phyloP scores from a whole-genome alignment of 768 basidiomycete genomes.

The Tricholoma sp. region DNA sequence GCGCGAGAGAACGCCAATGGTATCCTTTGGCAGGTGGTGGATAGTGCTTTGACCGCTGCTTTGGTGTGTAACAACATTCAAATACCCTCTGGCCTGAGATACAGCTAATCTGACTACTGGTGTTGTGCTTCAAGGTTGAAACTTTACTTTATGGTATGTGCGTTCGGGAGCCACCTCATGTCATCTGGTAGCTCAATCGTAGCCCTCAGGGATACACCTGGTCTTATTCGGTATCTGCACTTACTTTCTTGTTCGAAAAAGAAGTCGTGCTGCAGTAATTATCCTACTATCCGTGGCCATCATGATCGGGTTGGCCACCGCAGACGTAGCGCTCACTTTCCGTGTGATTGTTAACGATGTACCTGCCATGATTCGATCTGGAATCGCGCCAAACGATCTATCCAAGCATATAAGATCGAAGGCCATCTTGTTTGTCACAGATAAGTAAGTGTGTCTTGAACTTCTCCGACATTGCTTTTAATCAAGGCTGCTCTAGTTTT shows the following conservation, averaged over 20 bases:
- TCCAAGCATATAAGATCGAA: not conserved
- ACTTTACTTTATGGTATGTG: slow-evolving; percentile 2
- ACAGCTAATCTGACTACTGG: not conserved
- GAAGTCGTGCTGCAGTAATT: not conserved
- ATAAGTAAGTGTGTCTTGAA: slow-evolving; percentile 1
- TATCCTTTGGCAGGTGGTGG: not conserved
- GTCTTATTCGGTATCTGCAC: slow-evolving; percentile 5
- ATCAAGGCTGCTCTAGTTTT: not conserved
- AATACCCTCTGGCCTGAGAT: not conserved
- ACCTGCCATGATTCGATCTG: not conserved
- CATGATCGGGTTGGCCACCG: slow-evolving; percentile 4
- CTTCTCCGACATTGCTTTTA: not conserved
- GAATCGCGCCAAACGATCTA: not conserved
- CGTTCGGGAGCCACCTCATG: not conserved
- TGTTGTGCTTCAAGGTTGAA: slow-evolving; percentile 1
- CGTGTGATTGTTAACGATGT: slow-evolving; percentile 2
- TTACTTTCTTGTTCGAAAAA: not conserved
- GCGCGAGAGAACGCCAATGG: not conserved
- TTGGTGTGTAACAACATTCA: not conserved
- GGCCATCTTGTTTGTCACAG: not conserved
- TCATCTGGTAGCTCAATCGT: not conserved
- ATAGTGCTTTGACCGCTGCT: not conserved
- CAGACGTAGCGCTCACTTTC: slow-evolving; percentile 4
- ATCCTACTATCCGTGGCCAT: not conserved
- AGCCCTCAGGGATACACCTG: not conserved